Evolutionary conservation across 345 rosid genomes (phyloP), one percentile per base, ranked within the genome.

Genomic region (Gynandropsis gynandra): DNA sequence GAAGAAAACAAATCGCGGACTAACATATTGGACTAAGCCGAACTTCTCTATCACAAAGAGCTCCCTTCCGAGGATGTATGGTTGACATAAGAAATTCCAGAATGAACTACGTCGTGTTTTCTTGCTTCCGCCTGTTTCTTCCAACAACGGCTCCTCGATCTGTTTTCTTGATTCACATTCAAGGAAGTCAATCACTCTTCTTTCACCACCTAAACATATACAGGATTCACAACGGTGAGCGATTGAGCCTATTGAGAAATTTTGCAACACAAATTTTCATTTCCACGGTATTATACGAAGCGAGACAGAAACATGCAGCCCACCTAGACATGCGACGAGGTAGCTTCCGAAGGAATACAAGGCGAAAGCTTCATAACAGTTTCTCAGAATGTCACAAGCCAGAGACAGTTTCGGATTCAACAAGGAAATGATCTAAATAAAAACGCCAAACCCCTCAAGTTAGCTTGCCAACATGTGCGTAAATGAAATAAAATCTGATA

Each of bases 321-420:
- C 64, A 89, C 97, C 97, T 14, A 89, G 75, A 67, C 95, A 89
- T 49, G 97, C 90, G 50, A 89, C 72, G 76, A 89, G 71, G 66
- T 83, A 86, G 60, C 95, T 83, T 46, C 95, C 90, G 54, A 86
- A 89, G 42, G 95, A 74, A 42, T 89, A 89, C 52, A 83, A 65
- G 46, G 94, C 97, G 65, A 83, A 83, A 13, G 97, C 97, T 56
- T 89, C 97, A 39, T 83, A 80, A 69, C 90, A 83, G 71, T 71
- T 83, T 68, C 94, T 89, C 74, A 89, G 37, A 57, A 74, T 78
- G 69, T 89, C 95, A 66, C 94, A 86, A 8, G 74, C 81, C 46
- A 86, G 70, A 13, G 94, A 81, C 27, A 80, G 42, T 56, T 35
- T 75, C 8, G 84, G 55, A 52, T 81, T 76, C 73, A 67, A 75